Evolutionary conservation across 2,329 filamentous ascomycete species (phyloP).

Genomic region (Hypoxylon sp.): DNA sequence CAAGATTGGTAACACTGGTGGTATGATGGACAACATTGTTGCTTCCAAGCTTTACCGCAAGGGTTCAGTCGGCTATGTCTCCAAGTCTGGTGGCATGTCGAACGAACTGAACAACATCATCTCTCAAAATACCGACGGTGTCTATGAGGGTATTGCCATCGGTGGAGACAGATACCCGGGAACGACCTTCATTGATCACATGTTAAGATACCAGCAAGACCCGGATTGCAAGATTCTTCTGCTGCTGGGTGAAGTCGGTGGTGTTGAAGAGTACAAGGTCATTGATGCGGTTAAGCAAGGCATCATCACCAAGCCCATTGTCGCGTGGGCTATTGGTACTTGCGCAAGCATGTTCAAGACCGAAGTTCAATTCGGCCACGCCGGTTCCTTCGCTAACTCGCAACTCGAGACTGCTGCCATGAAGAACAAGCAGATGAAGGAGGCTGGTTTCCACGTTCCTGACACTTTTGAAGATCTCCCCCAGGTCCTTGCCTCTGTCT

Average conservation of each 20-base stretch:
- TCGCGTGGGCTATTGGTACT: conserved; percentile 99
- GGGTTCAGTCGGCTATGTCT: conserved; percentile 98
- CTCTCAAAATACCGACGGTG: conserved; percentile 94
- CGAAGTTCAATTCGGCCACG: conserved; percentile 99
- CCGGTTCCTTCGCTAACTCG: conserved; percentile 98
- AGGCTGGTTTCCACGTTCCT: conserved; percentile 93
- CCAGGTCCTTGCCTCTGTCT: conserved; percentile 79
- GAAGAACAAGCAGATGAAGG: conserved; percentile 98
- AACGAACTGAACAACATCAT: conserved; percentile 99
- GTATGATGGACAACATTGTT: conserved; percentile 99
- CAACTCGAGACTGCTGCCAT: conserved; percentile 95
- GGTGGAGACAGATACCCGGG: conserved; percentile 99
- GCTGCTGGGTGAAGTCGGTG: conserved; percentile 96
- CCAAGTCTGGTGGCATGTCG: conserved; percentile 99
- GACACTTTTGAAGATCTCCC: conserved; percentile 98
- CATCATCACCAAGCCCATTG: conserved; percentile 96
- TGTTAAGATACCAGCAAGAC: conserved; percentile 95
- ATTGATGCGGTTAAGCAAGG: conserved; percentile 97
- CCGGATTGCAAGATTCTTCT: conserved; percentile 98
- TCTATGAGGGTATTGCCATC: conserved; percentile 99
- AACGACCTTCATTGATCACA: conserved; percentile 99
- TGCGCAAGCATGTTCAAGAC: conserved; percentile 99
- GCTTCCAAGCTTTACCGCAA: conserved; percentile 99
- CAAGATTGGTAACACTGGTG: conserved; percentile 99
- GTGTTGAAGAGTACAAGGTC: conserved; percentile 99